Evolutionary conservation across 2,329 filamentous ascomycete genomes (phyloP).

Genomic region (Trichoderma lentiforme): DNA sequence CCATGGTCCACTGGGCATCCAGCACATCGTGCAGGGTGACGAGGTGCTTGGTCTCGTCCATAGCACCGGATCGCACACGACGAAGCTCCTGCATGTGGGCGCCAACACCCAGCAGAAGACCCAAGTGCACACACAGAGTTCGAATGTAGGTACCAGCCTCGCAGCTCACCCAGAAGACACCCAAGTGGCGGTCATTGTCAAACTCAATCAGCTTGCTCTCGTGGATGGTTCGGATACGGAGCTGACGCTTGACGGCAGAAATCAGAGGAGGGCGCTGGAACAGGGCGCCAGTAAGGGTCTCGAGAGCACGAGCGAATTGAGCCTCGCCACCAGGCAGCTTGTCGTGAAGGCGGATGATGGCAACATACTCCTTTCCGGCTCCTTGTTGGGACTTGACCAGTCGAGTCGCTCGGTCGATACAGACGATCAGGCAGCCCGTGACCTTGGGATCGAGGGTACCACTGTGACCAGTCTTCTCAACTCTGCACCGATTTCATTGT

Average conservation of each 20-base stretch:
- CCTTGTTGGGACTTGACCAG: constrained; percentile 99
- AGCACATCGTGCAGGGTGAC: constrained; percentile 85
- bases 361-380: constrained; percentile 98
- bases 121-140: constrained; percentile 93
- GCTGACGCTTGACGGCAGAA: constrained; percentile 96
- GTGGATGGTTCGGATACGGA: constrained; percentile 96
- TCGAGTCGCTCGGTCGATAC: constrained; percentile 93
- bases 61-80: constrained; percentile 88
- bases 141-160: constrained; percentile 97
- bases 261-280: constrained; percentile 92
- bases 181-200: constrained; percentile 95
- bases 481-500: constrained; percentile 27
- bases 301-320: constrained; percentile 88
- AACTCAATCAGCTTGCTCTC: constrained; percentile 97
- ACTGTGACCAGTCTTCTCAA: constrained; percentile 95
- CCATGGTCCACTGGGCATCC: constrained; percentile 92
- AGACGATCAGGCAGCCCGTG: constrained; percentile 91
- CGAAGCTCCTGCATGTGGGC: constrained; percentile 98
- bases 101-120: constrained; percentile 72
- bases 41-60: constrained; percentile 85
- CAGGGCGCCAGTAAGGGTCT: constrained; percentile 92
- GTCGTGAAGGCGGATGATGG: constrained; percentile 91
- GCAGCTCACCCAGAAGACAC: constrained; percentile 99
- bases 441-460: constrained; percentile 98
- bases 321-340: constrained; percentile 90